Conservation (phyloP, 1,284 basidiomycete species). For the Pseudozyma pruni region DNA sequence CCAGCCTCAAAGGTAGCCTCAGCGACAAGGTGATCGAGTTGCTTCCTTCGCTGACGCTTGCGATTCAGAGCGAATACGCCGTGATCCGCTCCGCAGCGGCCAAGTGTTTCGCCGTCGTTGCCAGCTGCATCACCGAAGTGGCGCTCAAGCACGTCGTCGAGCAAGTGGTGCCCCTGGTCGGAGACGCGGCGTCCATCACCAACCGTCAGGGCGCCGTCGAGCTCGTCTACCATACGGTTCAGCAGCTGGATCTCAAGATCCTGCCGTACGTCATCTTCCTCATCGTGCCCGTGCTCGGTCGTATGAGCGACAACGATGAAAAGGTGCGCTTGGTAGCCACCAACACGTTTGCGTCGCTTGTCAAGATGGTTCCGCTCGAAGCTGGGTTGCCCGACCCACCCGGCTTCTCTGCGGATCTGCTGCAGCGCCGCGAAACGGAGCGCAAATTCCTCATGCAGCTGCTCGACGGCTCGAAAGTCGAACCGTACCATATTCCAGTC, state of each 20-base stretch:
- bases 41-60: conserved; percentile 80
- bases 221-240: conserved; percentile 85
- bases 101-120: conserved; percentile 85
- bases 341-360: conserved; percentile 95
- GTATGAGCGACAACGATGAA: conserved; percentile 96
- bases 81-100: conserved; percentile 90
- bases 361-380: conserved; percentile 99
- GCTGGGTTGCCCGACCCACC: conserved; percentile 94
- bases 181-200: conserved; percentile 79
- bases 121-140: conserved; percentile 82
- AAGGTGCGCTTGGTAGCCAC: conserved; percentile 91
- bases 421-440: conserved; percentile 80
- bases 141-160: conserved; percentile 91
- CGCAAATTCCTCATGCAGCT: conserved; percentile 92
- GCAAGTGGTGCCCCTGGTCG: conserved; percentile 83
- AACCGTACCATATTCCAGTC: conserved; percentile 88
- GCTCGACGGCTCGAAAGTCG: conserved; percentile 81
- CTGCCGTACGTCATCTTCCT: conserved; percentile 97
- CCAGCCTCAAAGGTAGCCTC: conserved; percentile 78
- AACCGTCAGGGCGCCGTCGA: conserved; percentile 92
- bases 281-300: conserved; percentile 92
- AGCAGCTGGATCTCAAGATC: conserved; percentile 90
- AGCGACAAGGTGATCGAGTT: conserved; percentile 78
- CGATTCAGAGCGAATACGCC: conserved; percentile 83
- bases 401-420: conserved; percentile 88